phyloP scores from a whole-genome alignment of 2,329 filamentous ascomycete species.

The Corinectria fuckeliana region DNA sequence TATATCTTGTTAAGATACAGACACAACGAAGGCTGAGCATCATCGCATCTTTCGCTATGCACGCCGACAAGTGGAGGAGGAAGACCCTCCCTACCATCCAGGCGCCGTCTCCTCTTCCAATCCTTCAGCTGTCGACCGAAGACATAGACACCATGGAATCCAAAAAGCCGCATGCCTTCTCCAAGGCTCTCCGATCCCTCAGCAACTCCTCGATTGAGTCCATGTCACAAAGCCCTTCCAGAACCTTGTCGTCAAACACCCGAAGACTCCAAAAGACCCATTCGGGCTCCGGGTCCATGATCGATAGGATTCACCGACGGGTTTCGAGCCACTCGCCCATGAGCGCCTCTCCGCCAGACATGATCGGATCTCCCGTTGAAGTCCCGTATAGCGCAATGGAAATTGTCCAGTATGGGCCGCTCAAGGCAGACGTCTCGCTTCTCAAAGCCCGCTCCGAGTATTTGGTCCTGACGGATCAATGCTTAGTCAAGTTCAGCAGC shows the following conservation, averaged over 20 bases:
- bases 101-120: conserved; percentile 32
- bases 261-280: conserved; percentile 48
- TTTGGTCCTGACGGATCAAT: conserved; percentile 58
- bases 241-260: conserved; percentile 41
- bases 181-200: conserved; percentile 48
- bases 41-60: conserved; percentile 34
- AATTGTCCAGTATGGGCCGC: conserved; percentile 52
- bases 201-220: conserved; percentile 51
- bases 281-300: conserved; percentile 49
- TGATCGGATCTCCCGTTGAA: conserved; percentile 39
- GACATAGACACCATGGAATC: conserved; percentile 36
- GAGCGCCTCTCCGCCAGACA: conserved; percentile 41
- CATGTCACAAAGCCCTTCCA: conserved; percentile 41
- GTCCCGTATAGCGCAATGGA: conserved; percentile 46
- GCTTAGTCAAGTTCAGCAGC: conserved; percentile 58
- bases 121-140: conserved; percentile 26
- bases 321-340: conserved; percentile 47
- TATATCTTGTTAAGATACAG: conserved; percentile 3
- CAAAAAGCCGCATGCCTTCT: conserved; percentile 46
- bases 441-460: conserved; percentile 58
- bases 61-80: conserved; percentile 45
- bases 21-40: neutral
- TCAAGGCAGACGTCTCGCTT: conserved; percentile 58
- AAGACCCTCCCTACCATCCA: conserved; percentile 41
- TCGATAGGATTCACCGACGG: conserved; percentile 50